Evolutionary conservation across 1,284 basidiomycete species (phyloP).

Genomic region (Moniliophthora roreri): DNA sequence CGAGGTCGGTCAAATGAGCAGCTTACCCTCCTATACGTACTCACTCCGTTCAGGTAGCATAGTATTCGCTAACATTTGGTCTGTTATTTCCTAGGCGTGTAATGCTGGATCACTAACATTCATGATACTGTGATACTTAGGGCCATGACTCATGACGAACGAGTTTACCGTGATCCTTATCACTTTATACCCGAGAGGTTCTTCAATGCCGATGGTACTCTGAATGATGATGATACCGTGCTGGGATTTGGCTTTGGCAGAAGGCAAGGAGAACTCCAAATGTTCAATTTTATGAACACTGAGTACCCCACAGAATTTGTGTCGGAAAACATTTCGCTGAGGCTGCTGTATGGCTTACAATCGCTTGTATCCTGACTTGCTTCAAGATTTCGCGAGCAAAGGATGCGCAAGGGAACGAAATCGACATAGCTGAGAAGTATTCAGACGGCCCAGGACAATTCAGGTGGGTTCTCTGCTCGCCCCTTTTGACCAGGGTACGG

Average conservation of each 20-base stretch:
- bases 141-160: conserved; percentile 32
- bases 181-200: conserved; percentile 31
- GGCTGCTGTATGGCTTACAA: conserved; percentile 8
- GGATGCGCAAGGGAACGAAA: conserved; percentile 4
- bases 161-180: conserved; percentile 27
- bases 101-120: neutral
- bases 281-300: neutral
- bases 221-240: conserved; percentile 20
- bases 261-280: conserved; percentile 23
- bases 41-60: conserved; percentile 14
- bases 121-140: conserved; percentile 17
- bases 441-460: neutral
- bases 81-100: neutral
- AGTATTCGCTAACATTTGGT: conserved; percentile 34
- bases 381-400: conserved; percentile 4
- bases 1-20: conserved; percentile 20
- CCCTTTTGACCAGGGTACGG: neutral
- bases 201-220: conserved; percentile 24
- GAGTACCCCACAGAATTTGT: neutral
- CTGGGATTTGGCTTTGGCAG: conserved; percentile 31
- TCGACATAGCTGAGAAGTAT: conserved; percentile 2
- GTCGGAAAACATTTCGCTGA: conserved; percentile 10
- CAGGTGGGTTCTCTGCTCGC: neutral
- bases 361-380: conserved; percentile 6
- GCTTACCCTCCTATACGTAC: neutral